Conservation (phyloP, 1,139 yeast species). For the Blastobotrys capitulatus region DNA sequence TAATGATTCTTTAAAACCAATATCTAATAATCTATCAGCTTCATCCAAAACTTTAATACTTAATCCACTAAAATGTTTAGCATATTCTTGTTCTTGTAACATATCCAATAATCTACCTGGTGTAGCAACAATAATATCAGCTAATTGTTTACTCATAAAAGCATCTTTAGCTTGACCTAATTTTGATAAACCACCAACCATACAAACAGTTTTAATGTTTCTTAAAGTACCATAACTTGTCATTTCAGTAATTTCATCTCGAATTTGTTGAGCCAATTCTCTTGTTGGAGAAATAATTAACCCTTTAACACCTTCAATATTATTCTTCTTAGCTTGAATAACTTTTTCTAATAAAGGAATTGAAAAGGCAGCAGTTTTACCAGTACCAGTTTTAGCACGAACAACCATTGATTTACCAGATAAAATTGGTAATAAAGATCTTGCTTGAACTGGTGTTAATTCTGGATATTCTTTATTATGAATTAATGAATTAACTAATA, state of each 20-base stretch:
- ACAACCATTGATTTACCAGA: constrained; percentile 61
- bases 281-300: constrained; percentile 86
- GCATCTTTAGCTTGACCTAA: constrained; percentile 35
- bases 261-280: constrained; percentile 84
- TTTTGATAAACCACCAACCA: constrained; percentile 50
- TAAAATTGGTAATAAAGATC: constrained; percentile 63
- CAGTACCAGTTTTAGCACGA: constrained; percentile 93
- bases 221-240: constrained; percentile 34
- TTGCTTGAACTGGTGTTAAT: constrained; percentile 75
- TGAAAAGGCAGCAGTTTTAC: constrained; percentile 86
- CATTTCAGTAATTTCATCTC: constrained; percentile 49
- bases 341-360: constrained; percentile 68
- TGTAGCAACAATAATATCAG: constrained; percentile 72
- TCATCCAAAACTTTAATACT: constrained; percentile 76
- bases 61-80: constrained; percentile 47
- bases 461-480: constrained; percentile 34
- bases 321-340: constrained; percentile 33
- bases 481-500: constrained; percentile 32
- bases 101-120: constrained; percentile 83
- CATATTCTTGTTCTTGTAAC: constrained; percentile 39
- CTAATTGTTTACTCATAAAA: constrained; percentile 24
- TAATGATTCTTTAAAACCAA: constrained; percentile 66
- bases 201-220: constrained; percentile 33
- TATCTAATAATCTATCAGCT: constrained; percentile 77
- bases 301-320: constrained; percentile 38